Base-by-base conservation (phyloP, 495 filamentous ascomycete species). In the Echria macrotheca region DNA sequence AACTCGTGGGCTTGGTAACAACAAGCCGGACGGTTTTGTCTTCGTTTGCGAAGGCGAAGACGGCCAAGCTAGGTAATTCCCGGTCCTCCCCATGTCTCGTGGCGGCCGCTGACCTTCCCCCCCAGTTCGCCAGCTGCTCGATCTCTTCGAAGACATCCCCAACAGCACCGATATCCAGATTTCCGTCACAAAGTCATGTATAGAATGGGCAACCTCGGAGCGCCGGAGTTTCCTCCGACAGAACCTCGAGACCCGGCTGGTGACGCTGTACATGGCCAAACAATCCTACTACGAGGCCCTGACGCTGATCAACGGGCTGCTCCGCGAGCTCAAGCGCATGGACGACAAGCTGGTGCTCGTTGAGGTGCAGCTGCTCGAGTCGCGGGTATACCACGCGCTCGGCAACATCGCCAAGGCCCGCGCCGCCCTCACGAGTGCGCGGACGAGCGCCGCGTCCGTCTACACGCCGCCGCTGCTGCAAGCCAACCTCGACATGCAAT, bases 321-420 rank as follows among this genome's bases (percentile, higher is more conserved):
- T 99, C 33, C 84, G 86, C 53, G 93, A 99, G 75, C 81, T 99
- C 54, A 97, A 96, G 75, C 87, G 93, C 42, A 74, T 99, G 57
- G 93, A 99, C 66, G 93, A 99, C 75, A 99, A 99, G 74, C 83
- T 97, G 49, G 87, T 95, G 50, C 75, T 99, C 40, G 93, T 99
- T n/a, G 93, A 99, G 69, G 94, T 99, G 45, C 93, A 99, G 69
- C 81, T 99, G 29, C 81, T 97, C 40, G 93, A 99, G 69, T 96
- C 90, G 29, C 83, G 89, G 36, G 90, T 96, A 55, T 99, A 97
- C 69, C 94, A 97, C 69, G 94, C 93, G 14, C 79, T 99, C 31
- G 91, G 93, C 51, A 99, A 99, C 71, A 84, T 94, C 59, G 78
- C 91, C 54, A 99, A 99, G 74, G 93, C 86, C 40, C 89, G 93